Evolutionary conservation across 2,329 filamentous ascomycete species (phyloP), one percentile per base, ranked within the genome.

Genomic region (Colletotrichum camelliae): DNA sequence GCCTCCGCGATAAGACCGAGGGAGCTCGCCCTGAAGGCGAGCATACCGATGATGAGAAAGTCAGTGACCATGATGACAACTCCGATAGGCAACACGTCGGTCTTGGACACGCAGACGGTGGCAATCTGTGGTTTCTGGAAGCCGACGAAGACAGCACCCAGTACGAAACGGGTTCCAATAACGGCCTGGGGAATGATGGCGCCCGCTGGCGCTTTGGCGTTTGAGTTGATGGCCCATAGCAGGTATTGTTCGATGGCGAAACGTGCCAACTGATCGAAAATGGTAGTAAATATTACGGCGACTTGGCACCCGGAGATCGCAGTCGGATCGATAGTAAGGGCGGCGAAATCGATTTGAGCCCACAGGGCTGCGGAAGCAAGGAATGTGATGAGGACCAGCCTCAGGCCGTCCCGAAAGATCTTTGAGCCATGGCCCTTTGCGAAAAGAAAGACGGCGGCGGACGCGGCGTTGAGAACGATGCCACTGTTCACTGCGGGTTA

Each of bases 381-480:
- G 81, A 91, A 91, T 78, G 85, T 82, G 80, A 88, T 84, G 89
- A 92, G 90, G 89, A 88, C 90, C 90, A 92, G 90, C 90, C 90
- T 91, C 89, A 88, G 87, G 85, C 89, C 88, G 84, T 91, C 89
- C 83, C 88, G 87, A 81, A 90, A 86, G 75, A 90, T 82, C 55
- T 87, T 83, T 75, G 85, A 86, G 80, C 87, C 85, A 85, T 89
- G 85, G 78, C 87, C 86, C 80, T 84, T 88, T 77, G 84, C 78
- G 76, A 86, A 83, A 79, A 89, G 84, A 81, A 88, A 83, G 78
- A 88, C 83, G 67, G 87, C 85, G 60, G 85, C 85, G 66, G 87
- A 85, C 35, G 89, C 88, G 70, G 89, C 87, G 80, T 88, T 88
- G 79, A 90, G 85, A 72, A 91, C 85, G 77, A 90, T 86, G 77